These are phyloP conservation scores for Hypoxylon sp. DNA, from an alignment of 2,329 filamentous ascomycete species.

Conservation along the genomic window DNA sequence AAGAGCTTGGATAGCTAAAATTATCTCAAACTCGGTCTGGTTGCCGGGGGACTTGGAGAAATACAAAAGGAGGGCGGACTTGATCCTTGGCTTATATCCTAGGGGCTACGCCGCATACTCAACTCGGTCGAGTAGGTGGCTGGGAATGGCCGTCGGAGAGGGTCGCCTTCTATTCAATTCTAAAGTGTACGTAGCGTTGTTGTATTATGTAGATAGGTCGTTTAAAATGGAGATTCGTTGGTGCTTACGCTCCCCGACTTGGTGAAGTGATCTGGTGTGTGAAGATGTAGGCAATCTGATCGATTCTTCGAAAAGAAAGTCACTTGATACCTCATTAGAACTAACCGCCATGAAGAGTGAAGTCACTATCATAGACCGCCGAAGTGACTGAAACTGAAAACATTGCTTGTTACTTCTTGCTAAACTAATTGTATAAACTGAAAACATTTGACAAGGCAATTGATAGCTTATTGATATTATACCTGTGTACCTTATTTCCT, in stretches of 20 bases:
- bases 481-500: no score
- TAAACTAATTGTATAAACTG: no score
- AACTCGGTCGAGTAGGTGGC: neutral
- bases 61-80: neutral
- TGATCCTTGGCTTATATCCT: neutral
- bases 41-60: slow-evolving; percentile 15
- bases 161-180: slow-evolving; percentile 18
- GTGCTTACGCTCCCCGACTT: slow-evolving; percentile 44
- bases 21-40: slow-evolving; percentile 15
- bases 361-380: no score
- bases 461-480: no score
- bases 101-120: neutral
- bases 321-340: no score
- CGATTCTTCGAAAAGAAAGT: neutral
- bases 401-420: no score
- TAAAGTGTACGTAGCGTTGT: slow-evolving; percentile 10
- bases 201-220: slow-evolving; percentile 8
- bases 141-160: slow-evolving; percentile 1
- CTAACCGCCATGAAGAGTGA: no score
- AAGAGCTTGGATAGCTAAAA: neutral
- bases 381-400: no score
- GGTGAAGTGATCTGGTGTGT: neutral
- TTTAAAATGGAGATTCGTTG: slow-evolving; percentile 18
- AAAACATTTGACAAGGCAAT: no score
- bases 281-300: neutral